Percentiles rank a stretch among this genome's conserved stretches.
Conservation (phyloP, 2,329 filamentous ascomycete genomes). For the Podosphaera xanthii region DNA sequence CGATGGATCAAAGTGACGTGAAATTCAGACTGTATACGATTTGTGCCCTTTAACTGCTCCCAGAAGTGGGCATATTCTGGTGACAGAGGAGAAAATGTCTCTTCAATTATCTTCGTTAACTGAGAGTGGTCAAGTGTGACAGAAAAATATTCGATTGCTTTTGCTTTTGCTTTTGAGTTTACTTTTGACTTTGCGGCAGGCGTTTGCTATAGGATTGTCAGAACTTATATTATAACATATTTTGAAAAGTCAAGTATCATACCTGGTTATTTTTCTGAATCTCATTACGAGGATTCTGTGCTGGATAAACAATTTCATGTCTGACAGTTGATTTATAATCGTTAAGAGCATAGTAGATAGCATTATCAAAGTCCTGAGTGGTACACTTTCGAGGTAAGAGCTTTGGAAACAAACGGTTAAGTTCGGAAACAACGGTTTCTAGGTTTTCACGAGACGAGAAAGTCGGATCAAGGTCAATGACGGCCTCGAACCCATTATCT, state of each 20-base stretch:
- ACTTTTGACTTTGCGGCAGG: conserved; percentile 17
- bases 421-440: conserved; percentile 47
- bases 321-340: conserved; percentile 57
- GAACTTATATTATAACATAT: no score
- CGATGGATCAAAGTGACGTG: conserved; percentile 89
- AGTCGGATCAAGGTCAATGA: conserved; percentile 66
- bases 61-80: conserved; percentile 43
- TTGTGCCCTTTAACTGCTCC: conserved; percentile 45
- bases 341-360: conserved; percentile 51
- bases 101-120: conserved; percentile 38
- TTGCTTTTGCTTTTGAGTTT: conserved; percentile 21
- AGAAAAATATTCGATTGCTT: conserved; percentile 40
- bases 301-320: conserved; percentile 25
- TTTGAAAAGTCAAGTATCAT: no score
- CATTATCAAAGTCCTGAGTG: conserved; percentile 51
- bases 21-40: conserved; percentile 64
- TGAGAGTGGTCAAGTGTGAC: conserved; percentile 29
- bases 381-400: conserved; percentile 50
- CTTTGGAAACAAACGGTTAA: conserved; percentile 58
- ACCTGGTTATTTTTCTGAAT: no score
- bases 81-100: conserved; percentile 34
- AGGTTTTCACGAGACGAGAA: conserved; percentile 66
- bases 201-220: no score
- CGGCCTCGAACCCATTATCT: conserved; percentile 58
- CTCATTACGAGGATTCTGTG: no score